These are phyloP conservation scores for Begonia fuchsioides DNA, from an alignment of 306 rosid species.

Conservation along the genomic window DNA sequence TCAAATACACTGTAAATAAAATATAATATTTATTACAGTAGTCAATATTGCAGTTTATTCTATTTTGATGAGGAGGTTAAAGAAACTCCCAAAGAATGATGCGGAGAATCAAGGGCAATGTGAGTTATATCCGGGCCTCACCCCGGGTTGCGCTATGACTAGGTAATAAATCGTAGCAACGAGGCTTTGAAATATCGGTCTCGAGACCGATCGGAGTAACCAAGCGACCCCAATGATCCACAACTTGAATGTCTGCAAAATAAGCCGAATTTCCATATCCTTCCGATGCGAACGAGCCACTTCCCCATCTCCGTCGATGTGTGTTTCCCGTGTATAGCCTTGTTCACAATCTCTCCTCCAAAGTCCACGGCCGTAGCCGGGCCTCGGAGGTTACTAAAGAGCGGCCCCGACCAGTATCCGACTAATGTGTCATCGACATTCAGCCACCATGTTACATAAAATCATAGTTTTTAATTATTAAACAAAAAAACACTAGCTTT, in stretches of 20 bases:
- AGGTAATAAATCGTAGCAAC: no score
- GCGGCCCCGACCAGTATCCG: slow-evolving; percentile 91
- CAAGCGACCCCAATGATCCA: slow-evolving; percentile 67
- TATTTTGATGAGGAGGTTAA: no score
- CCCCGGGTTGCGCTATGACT: no score
- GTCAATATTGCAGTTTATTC: no score
- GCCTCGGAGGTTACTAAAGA: slow-evolving; percentile 77
- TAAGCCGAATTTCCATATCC: slow-evolving; percentile 81
- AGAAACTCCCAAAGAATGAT: no score
- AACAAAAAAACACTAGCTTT: no score
- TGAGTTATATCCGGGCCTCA: no score
- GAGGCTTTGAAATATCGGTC: no score
- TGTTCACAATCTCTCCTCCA: slow-evolving; percentile 96
- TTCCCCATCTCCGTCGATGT: slow-evolving; percentile 92
- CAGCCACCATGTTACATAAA: slow-evolving; percentile 96
- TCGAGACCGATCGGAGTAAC: slow-evolving; percentile 30
- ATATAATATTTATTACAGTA: no score
- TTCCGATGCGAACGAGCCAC: slow-evolving; percentile 83
- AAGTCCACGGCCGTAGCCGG: slow-evolving; percentile 90
- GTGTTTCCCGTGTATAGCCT: slow-evolving; percentile 58
- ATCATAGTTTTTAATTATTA: no score
- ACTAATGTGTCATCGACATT: slow-evolving; percentile 66
- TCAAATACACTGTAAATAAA: no score
- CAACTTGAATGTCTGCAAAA: slow-evolving; percentile 74
- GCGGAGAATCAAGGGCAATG: no score